A percentile compares a stretch with the other conserved stretches of the same genome.
Evolutionary conservation across 805 yeast species (phyloP).

Genomic region (Metschnikowia corniflorae): DNA sequence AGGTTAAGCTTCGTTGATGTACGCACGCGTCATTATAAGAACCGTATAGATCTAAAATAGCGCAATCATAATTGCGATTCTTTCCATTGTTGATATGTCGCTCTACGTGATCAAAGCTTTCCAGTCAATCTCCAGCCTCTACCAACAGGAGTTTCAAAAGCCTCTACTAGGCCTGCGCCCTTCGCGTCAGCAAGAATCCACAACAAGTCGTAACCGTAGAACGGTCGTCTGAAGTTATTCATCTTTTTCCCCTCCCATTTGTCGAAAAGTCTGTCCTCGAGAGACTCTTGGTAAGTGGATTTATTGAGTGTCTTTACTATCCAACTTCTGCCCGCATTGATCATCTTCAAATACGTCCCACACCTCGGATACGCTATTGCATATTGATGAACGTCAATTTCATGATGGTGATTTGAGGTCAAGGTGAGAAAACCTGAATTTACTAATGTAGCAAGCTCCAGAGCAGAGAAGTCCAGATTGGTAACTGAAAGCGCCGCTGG

Average conservation of each 20-base stretch:
- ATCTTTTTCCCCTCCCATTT: slow-evolving; percentile 46
- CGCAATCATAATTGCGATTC: not conserved
- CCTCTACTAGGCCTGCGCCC: slow-evolving; percentile 52
- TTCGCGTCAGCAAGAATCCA: slow-evolving; percentile 51
- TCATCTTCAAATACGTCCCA: slow-evolving; percentile 45
- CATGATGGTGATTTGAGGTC: slow-evolving; percentile 42
- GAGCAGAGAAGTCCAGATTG: slow-evolving; percentile 21
- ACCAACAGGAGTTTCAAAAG: slow-evolving; percentile 52
- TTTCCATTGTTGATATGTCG: not conserved
- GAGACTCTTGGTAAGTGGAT: slow-evolving; percentile 39
- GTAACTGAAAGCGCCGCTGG: slow-evolving; percentile 30
- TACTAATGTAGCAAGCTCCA: slow-evolving; percentile 32
- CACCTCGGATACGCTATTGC: slow-evolving; percentile 47
- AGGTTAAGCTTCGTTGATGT: slow-evolving; percentile 17
- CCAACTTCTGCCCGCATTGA: slow-evolving; percentile 44
- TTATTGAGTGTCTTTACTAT: slow-evolving; percentile 37
- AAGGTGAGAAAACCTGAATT: slow-evolving; percentile 43
- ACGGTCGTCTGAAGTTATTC: slow-evolving; percentile 43
- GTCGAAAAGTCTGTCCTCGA: slow-evolving; percentile 39
- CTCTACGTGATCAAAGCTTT: slow-evolving; percentile 23
- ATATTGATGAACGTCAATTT: slow-evolving; percentile 38
- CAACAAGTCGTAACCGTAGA: slow-evolving; percentile 46
- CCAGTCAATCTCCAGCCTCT: slow-evolving; percentile 58
- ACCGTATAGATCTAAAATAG: too few species aligned
- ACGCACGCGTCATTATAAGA: not conserved